Percentiles rank a stretch among this genome's conserved stretches.
Evolutionary conservation across 163 green algal genomes (phyloP).

Genomic region (Botryococcus braunii): DNA sequence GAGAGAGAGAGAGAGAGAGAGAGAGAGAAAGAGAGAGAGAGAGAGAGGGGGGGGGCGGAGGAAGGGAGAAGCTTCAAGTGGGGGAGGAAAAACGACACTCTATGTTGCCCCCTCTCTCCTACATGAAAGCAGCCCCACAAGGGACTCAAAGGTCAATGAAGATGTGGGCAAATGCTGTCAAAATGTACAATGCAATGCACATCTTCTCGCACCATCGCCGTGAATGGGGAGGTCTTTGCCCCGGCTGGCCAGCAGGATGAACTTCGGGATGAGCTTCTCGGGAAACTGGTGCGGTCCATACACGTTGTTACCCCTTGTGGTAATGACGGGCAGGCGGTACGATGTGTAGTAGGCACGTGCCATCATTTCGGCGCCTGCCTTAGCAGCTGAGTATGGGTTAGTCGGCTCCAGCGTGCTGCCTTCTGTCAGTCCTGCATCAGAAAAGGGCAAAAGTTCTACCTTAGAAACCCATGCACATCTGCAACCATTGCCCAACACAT

Average conservation of each 20-base stretch:
- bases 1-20: too few relatives aligned
- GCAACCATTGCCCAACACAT: too few relatives aligned
- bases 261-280: constrained; percentile 81
- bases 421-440: constrained; percentile 36
- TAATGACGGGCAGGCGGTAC: constrained; percentile 94
- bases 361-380: constrained; percentile 96
- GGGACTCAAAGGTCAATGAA: background rate
- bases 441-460: too few relatives aligned
- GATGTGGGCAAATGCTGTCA: too few relatives aligned
- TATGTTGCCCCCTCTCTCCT: too few relatives aligned
- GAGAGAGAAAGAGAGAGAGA: too few relatives aligned
- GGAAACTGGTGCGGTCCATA: constrained; percentile 94
- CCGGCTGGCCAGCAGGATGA: constrained; percentile 76
- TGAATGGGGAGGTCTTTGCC: constrained; percentile 74
- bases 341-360: constrained; percentile 86
- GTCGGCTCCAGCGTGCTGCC: constrained; percentile 79
- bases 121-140: too few relatives aligned
- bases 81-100: too few relatives aligned
- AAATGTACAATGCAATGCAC: background rate
- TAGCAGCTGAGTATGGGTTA: constrained; percentile 96
- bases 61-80: too few relatives aligned
- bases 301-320: constrained; percentile 97
- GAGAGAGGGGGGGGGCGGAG: too few relatives aligned
- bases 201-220: constrained; percentile 39
- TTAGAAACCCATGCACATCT: too few relatives aligned